Percentiles rank a stretch among this genome's conserved stretches.
These are phyloP conservation scores for Delphinella strobiligena DNA, from an alignment of 2,329 filamentous ascomycete genomes.

Conservation along the genomic window DNA sequence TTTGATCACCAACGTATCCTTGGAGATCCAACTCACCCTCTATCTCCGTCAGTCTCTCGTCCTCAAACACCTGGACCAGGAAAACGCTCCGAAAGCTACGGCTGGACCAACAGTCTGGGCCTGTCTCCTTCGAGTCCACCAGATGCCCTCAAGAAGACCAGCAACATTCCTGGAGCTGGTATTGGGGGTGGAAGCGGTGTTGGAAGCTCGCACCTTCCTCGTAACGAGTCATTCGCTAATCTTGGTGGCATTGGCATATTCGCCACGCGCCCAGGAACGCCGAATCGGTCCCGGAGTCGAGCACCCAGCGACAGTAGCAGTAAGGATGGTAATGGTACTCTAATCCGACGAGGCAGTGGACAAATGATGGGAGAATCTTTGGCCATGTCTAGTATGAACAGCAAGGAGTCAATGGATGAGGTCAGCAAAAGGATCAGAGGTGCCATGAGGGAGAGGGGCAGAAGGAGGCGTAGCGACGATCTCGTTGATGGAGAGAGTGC, in stretches of 20 bases:
- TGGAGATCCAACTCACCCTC: conserved; percentile 34
- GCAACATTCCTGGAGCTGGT: conserved; percentile 14
- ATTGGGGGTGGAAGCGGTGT: conserved; percentile 24
- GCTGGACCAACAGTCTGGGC: neutral
- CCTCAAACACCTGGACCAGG: conserved; percentile 16
- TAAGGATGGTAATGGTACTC: neutral
- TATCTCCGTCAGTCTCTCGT: conserved; percentile 16
- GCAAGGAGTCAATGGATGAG: conserved; percentile 63
- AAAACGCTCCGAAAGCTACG: conserved; percentile 8
- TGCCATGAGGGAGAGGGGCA: conserved; percentile 70
- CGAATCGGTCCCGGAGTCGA: conserved; percentile 58
- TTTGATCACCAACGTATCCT: conserved; percentile 70
- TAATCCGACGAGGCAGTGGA: conserved; percentile 19
- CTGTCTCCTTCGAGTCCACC: conserved; percentile 8
- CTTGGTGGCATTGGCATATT: conserved; percentile 82
- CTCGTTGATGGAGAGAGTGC: conserved; percentile 12
- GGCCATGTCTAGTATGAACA: conserved; percentile 55
- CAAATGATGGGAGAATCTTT: conserved; percentile 1
- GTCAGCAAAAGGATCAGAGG: conserved; percentile 73
- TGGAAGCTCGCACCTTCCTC: conserved; percentile 49
- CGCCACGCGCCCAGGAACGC: conserved; percentile 73
- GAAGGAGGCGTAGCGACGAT: conserved; percentile 40
- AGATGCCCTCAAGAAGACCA: conserved; percentile 8
- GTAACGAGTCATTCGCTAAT: conserved; percentile 90
- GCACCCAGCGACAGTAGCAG: conserved; percentile 46